Percentiles rank a stretch among this genome's conserved stretches.
Evolutionary conservation across 2,329 filamentous ascomycete species (phyloP).

Genomic region (Aspergillus sojae): DNA sequence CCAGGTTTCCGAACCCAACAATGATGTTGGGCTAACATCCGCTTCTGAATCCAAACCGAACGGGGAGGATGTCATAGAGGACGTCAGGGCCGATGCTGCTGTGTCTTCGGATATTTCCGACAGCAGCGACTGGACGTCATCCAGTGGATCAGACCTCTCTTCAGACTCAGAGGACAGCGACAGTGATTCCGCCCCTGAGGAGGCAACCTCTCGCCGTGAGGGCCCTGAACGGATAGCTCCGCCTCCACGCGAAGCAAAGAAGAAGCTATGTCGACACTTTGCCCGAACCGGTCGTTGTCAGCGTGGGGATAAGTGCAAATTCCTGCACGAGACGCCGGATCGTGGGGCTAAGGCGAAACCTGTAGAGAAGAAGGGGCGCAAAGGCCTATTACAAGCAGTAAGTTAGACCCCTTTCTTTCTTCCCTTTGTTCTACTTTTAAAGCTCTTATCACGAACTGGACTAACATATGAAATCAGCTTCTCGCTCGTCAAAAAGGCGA

Average conservation of each 20-base stretch:
- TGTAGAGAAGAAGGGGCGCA: slow-evolving; percentile 35
- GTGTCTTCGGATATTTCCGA: slow-evolving; percentile 24
- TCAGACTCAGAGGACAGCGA: slow-evolving; percentile 30
- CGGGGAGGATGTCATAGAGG: not conserved
- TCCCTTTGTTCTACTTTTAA: too few relatives aligned
- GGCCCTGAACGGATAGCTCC: slow-evolving; percentile 44
- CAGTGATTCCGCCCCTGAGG: slow-evolving; percentile 43
- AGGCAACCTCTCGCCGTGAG: slow-evolving; percentile 43
- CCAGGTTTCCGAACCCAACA: not conserved
- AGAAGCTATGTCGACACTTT: slow-evolving; percentile 44
- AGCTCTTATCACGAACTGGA: not conserved
- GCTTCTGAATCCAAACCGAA: slow-evolving; percentile 1
- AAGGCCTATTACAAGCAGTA: slow-evolving; percentile 49
- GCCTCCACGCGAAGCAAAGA: slow-evolving; percentile 39
- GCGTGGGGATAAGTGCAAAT: slow-evolving; percentile 46
- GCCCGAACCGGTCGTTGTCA: slow-evolving; percentile 45
- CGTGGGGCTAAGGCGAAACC: slow-evolving; percentile 30
- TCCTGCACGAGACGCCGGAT: slow-evolving; percentile 42
- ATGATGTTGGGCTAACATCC: not conserved
- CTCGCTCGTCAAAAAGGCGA: slow-evolving; percentile 47
- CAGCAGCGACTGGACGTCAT: slow-evolving; percentile 43
- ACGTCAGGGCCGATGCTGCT: slow-evolving; percentile 11
- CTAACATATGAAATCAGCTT: slow-evolving; percentile 32
- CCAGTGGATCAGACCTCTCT: slow-evolving; percentile 37
- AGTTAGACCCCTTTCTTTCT: slow-evolving; percentile 19